Evolutionary conservation across 352 stramenopile species (phyloP).

Genomic region (Pythium vanterpoolii): DNA sequence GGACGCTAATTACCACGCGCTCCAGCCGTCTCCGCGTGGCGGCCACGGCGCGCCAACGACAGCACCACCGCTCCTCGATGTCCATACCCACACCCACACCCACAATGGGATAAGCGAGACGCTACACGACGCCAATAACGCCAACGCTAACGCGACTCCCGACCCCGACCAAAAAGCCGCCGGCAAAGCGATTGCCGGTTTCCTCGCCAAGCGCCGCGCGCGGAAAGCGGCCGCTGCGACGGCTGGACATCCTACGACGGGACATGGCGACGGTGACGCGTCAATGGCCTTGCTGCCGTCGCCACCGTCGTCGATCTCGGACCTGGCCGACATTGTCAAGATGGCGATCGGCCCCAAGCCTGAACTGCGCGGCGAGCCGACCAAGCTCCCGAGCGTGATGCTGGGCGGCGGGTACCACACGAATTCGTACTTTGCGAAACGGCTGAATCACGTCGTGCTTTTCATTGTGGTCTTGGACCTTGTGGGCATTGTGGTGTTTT

Average conservation of each 20-base stretch:
- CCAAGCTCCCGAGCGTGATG: slow-evolving; percentile 38
- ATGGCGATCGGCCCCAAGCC: slow-evolving; percentile 12
- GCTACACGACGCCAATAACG: slow-evolving; percentile 14
- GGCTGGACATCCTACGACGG: no score
- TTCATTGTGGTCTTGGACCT: slow-evolving; percentile 38
- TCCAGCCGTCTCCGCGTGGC: slow-evolving; percentile 18
- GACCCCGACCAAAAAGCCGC: background rate
- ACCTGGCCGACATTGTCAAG: slow-evolving; percentile 25
- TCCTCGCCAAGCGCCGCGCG: slow-evolving; percentile 11
- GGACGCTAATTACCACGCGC: slow-evolving; percentile 20
- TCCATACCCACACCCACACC: background rate
- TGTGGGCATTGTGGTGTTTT: slow-evolving; percentile 47
- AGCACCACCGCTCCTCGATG: background rate
- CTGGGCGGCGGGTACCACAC: slow-evolving; percentile 45
- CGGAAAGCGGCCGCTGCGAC: slow-evolving; percentile 15
- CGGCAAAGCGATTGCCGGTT: slow-evolving; percentile 2
- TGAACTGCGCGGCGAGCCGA: slow-evolving; percentile 31
- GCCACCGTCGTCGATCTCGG: slow-evolving; percentile 21
- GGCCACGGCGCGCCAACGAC: background rate
- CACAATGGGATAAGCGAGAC: slow-evolving; percentile 19
- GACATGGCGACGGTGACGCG: background rate
- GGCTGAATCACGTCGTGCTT: slow-evolving; percentile 47
- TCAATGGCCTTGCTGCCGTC: background rate
- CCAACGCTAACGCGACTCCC: background rate
- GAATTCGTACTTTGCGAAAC: slow-evolving; percentile 83